phyloP scores from a whole-genome alignment of 129 eudicot genomes.

The Lactuca sativa region DNA sequence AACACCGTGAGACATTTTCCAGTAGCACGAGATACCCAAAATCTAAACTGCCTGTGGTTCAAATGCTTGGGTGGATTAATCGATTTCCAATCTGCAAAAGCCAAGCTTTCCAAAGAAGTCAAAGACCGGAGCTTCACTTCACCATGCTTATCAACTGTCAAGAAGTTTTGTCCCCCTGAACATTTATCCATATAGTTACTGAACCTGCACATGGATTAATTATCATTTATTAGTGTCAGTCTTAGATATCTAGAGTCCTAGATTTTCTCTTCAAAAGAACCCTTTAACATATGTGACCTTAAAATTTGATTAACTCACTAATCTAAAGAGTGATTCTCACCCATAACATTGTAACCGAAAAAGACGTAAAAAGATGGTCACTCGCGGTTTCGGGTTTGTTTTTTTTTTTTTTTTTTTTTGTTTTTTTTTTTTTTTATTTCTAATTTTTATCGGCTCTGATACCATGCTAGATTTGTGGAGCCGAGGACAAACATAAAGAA shows the following conservation, averaged over 20 bases:
- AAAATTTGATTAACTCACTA: neutral
- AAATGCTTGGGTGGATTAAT: constrained; percentile 52
- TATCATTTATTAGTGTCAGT: neutral
- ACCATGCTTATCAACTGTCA: constrained; percentile 60
- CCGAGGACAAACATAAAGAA: too few species aligned
- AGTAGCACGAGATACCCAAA: constrained; percentile 58
- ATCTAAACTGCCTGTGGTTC: constrained; percentile 62
- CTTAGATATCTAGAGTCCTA: neutral
- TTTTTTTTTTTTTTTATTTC: too few species aligned
- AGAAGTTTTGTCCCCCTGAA: constrained; percentile 56
- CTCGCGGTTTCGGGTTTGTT: neutral
- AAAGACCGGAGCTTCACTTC: constrained; percentile 50
- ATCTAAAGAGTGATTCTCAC: neutral
- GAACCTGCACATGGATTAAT: constrained; percentile 36
- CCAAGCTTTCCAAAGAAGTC: constrained; percentile 43
- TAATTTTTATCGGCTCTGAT: too few species aligned
- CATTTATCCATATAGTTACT: constrained; percentile 83
- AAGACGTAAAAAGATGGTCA: neutral
- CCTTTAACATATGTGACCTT: neutral
- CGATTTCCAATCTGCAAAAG: constrained; percentile 77
- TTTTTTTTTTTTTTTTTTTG: too few species aligned
- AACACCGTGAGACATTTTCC: constrained; percentile 74
- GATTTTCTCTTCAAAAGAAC: neutral
- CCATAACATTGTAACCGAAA: neutral
- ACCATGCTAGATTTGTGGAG: too few species aligned